Conservation (phyloP, 805 yeast species). For the Pichia deserticola region DNA sequence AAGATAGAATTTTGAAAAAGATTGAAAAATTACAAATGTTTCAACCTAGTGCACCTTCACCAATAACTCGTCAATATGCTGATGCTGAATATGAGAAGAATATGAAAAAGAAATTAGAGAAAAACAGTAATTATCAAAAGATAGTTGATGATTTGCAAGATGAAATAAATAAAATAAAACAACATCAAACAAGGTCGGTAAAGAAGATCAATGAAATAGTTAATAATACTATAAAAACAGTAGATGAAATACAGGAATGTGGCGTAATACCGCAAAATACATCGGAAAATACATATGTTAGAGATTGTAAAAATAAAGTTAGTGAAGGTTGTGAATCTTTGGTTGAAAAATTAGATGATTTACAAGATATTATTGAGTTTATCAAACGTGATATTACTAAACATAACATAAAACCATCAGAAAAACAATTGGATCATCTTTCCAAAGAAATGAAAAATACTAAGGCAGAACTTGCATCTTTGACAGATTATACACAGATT, state of each 20-base stretch:
- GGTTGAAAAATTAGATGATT: slow-evolving; percentile 76
- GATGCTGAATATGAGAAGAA: slow-evolving; percentile 9
- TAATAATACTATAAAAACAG: slow-evolving; percentile 34
- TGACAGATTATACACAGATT: slow-evolving; percentile 52
- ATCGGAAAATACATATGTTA: slow-evolving; percentile 48
- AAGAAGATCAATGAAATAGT: slow-evolving; percentile 32
- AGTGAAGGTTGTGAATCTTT: slow-evolving; percentile 71
- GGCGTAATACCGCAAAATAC: slow-evolving; percentile 2
- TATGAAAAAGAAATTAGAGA: slow-evolving; percentile 9
- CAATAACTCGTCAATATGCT: not conserved
- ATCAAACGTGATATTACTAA: slow-evolving; percentile 86
- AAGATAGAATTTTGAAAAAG: slow-evolving; percentile 20
- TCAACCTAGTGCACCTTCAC: slow-evolving; percentile 1
- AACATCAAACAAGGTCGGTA: slow-evolving; percentile 38
- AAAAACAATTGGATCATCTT: slow-evolving; percentile 62
- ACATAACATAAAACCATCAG: slow-evolving; percentile 77
- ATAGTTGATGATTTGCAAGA: slow-evolving; percentile 41
- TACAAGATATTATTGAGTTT: slow-evolving; percentile 87
- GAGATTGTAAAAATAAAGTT: slow-evolving; percentile 60
- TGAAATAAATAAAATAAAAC: slow-evolving; percentile 54
- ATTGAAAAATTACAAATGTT: slow-evolving; percentile 12
- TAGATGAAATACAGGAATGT: slow-evolving; percentile 42
- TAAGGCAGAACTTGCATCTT: slow-evolving; percentile 38
- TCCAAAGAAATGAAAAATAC: slow-evolving; percentile 59
- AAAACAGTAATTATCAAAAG: slow-evolving; percentile 14